Evolutionary conservation across 768 basidiomycete species (phyloP).

Genomic region (Mycena haematopus): DNA sequence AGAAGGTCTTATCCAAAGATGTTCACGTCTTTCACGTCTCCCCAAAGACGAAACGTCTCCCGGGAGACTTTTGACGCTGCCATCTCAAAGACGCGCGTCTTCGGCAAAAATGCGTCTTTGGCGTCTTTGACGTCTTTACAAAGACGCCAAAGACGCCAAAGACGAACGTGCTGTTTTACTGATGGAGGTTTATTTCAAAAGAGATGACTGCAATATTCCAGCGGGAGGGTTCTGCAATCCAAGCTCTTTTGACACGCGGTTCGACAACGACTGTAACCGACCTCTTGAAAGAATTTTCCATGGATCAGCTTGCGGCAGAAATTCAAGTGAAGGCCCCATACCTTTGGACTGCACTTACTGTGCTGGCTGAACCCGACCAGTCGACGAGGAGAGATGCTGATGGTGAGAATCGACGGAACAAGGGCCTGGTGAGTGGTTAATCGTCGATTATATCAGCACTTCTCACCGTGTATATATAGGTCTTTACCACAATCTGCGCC

Average conservation of each 20-base stretch:
- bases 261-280: slow-evolving; percentile 1
- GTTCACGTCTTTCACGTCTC: too few relatives aligned
- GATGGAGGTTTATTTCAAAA: too few relatives aligned
- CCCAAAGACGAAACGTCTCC: too few relatives aligned
- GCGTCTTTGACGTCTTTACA: too few relatives aligned
- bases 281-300: slow-evolving; percentile 15
- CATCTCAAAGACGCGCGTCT: too few relatives aligned
- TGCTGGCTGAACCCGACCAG: not conserved
- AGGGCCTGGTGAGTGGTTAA: not conserved
- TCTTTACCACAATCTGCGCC: slow-evolving; percentile 20
- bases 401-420: not conserved
- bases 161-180: too few relatives aligned
- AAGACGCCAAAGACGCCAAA: too few relatives aligned
- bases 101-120: too few relatives aligned
- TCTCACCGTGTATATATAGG: slow-evolving; percentile 2
- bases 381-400: not conserved
- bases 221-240: slow-evolving; percentile 16
- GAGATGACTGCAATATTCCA: slow-evolving; percentile 1
- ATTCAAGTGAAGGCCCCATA: not conserved
- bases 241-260: slow-evolving; percentile 9
- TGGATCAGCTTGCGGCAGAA: slow-evolving; percentile 8
- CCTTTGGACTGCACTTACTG: not conserved
- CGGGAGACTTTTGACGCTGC: too few relatives aligned
- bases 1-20: too few relatives aligned
- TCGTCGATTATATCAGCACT: too few relatives aligned